Conservation (phyloP, 768 basidiomycete genomes). For the Coprinopsis marcescibilis region DNA sequence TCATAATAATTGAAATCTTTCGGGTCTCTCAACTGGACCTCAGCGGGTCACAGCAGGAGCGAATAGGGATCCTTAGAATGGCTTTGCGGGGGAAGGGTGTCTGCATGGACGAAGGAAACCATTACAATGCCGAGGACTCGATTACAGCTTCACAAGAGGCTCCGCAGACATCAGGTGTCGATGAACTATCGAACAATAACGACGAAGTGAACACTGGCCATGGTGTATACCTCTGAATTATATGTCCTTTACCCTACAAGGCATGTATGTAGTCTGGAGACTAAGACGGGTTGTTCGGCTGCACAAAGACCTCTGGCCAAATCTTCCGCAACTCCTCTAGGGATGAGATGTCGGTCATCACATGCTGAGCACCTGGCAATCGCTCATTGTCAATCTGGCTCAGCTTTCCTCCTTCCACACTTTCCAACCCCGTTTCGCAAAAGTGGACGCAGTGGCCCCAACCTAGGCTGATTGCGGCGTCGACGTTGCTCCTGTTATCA, state of each 20-base stretch:
- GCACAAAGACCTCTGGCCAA: slow-evolving; percentile 69
- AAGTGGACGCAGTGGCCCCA: slow-evolving; percentile 79
- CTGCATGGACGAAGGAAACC: slow-evolving; percentile 28
- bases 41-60: slow-evolving; percentile 76
- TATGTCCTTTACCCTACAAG: not conserved
- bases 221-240: slow-evolving; percentile 7
- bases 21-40: slow-evolving; percentile 1
- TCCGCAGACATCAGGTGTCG: too few species aligned
- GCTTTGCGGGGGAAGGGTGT: slow-evolving; percentile 62
- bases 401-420: slow-evolving; percentile 55
- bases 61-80: slow-evolving; percentile 61
- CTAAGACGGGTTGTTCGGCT: not conserved
- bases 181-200: not conserved
- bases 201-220: not conserved
- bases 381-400: slow-evolving; percentile 42
- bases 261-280: not conserved
- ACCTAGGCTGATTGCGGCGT: slow-evolving; percentile 55
- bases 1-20: slow-evolving; percentile 14
- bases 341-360: slow-evolving; percentile 45
- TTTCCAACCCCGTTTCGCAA: slow-evolving; percentile 59
- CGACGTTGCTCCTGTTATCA: slow-evolving; percentile 66
- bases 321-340: slow-evolving; percentile 63
- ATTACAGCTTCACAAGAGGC: slow-evolving; percentile 8
- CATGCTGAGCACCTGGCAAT: slow-evolving; percentile 33
- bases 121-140: too few species aligned